These are phyloP conservation scores for Thermochaetoides thermophila DNA, from an alignment of 495 filamentous ascomycete genomes.

Conservation along the genomic window DNA sequence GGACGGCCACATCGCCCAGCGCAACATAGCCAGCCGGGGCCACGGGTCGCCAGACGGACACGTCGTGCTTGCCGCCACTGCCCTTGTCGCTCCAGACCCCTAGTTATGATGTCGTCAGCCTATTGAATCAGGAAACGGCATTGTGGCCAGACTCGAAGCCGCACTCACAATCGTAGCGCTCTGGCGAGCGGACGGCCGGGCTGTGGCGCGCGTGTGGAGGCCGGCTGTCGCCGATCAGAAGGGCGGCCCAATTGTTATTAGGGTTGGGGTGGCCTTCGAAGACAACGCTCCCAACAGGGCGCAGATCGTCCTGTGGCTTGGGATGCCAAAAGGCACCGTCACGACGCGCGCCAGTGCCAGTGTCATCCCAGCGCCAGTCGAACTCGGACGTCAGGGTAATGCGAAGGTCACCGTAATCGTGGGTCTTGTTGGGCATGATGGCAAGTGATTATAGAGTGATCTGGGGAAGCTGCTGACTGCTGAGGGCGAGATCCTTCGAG, in stretches of 20 bases:
- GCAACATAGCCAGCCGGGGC: not conserved
- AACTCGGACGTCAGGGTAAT: not conserved
- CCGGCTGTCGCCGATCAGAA: constrained; percentile 1
- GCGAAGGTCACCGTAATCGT: not conserved
- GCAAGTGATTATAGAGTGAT: too few species aligned
- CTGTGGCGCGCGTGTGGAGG: not conserved
- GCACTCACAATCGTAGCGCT: not conserved
- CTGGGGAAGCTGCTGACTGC: too few species aligned
- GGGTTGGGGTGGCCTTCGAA: not conserved
- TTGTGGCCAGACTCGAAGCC: too few species aligned
- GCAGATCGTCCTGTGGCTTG: not conserved
- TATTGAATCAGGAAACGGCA: too few species aligned
- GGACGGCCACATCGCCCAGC: constrained; percentile 1
- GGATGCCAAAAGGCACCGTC: constrained; percentile 3
- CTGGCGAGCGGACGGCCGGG: not conserved
- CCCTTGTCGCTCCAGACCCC: constrained; percentile 1
- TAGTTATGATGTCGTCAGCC: too few species aligned
- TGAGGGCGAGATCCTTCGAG: too few species aligned
- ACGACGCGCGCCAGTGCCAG: not conserved
- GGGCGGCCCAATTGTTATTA: not conserved
- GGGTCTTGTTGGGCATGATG: too few species aligned
- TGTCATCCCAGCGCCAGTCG: constrained; percentile 1
- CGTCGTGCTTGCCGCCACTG: not conserved
- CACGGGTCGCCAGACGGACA: constrained; percentile 1
- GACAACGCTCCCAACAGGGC: constrained; percentile 1